These are phyloP conservation scores for Pisolithus tinctorius DNA, from an alignment of 768 basidiomycete species.

Conservation along the genomic window DNA sequence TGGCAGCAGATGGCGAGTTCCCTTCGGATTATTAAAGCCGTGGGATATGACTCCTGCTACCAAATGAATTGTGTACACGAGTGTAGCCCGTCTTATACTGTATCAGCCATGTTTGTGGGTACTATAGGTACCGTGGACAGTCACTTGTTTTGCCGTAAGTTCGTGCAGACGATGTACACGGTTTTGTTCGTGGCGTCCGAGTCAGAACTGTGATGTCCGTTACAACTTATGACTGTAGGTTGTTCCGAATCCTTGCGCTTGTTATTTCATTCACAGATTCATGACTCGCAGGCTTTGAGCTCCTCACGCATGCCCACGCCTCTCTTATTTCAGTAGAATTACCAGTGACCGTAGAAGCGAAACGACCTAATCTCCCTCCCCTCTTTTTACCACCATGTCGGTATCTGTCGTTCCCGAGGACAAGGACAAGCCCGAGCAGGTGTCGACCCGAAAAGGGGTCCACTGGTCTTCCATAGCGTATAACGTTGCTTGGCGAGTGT, in stretches of 20 bases:
- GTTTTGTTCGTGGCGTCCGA: too few relatives aligned
- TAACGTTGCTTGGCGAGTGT: slow-evolving; percentile 23
- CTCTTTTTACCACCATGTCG: slow-evolving; percentile 10
- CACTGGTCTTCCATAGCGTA: slow-evolving; percentile 17
- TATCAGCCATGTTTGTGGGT: too few relatives aligned
- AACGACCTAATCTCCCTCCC: neutral
- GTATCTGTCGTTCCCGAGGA: neutral
- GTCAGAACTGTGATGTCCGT: too few relatives aligned
- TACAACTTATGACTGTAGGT: too few relatives aligned
- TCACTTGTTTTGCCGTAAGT: too few relatives aligned
- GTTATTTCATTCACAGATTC: too few relatives aligned
- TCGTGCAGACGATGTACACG: too few relatives aligned
- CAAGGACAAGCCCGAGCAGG: slow-evolving; percentile 1
- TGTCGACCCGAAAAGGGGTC: neutral
- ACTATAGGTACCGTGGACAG: too few relatives aligned
- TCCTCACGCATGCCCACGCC: neutral
- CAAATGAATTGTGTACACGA: too few relatives aligned
- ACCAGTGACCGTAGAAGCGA: neutral
- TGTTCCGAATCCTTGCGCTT: too few relatives aligned
- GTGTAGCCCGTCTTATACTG: too few relatives aligned
- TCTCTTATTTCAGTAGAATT: slow-evolving; percentile 1
- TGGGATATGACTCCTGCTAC: too few relatives aligned
- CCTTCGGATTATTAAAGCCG: slow-evolving; percentile 22
- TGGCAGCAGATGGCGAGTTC: slow-evolving; percentile 25
- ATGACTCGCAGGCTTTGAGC: neutral